These are phyloP conservation scores for Xylaria grammica DNA, from an alignment of 495 filamentous ascomycete species.

Conservation along the genomic window DNA sequence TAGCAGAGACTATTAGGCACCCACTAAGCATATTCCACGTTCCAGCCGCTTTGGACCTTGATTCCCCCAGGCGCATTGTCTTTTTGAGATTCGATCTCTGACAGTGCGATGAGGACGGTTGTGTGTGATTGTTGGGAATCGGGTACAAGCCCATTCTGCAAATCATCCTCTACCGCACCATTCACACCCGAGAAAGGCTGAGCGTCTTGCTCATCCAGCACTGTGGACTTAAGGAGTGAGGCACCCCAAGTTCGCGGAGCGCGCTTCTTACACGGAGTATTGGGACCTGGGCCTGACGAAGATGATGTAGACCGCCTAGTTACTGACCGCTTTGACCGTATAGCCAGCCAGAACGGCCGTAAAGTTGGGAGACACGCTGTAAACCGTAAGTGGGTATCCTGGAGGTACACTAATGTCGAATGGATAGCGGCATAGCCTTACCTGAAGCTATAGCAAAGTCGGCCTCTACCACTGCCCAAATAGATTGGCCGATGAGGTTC, in stretches of 20 bases:
- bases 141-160: neutral
- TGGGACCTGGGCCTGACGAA: neutral
- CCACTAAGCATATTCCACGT: neutral
- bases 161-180: neutral
- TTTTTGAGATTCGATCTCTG: neutral
- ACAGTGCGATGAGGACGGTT: neutral
- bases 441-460: constrained; percentile 6
- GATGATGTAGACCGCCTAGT: neutral
- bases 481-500: neutral
- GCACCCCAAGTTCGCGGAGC: constrained; percentile 1
- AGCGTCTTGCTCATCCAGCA: neutral
- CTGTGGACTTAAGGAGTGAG: constrained; percentile 1
- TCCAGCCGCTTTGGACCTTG: constrained; percentile 8
- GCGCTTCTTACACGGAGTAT: neutral
- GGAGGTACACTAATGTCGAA: neutral
- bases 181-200: neutral
- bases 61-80: neutral
- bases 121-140: neutral
- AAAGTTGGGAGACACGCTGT: constrained; percentile 6
- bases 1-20: no score
- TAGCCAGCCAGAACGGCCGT: constrained; percentile 3
- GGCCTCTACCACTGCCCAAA: constrained; percentile 6
- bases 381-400: neutral
- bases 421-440: neutral
- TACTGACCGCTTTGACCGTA: neutral